These are phyloP conservation scores for Vanilla planifolia DNA, from an alignment of 106 monocot species.

Conservation along the genomic window DNA sequence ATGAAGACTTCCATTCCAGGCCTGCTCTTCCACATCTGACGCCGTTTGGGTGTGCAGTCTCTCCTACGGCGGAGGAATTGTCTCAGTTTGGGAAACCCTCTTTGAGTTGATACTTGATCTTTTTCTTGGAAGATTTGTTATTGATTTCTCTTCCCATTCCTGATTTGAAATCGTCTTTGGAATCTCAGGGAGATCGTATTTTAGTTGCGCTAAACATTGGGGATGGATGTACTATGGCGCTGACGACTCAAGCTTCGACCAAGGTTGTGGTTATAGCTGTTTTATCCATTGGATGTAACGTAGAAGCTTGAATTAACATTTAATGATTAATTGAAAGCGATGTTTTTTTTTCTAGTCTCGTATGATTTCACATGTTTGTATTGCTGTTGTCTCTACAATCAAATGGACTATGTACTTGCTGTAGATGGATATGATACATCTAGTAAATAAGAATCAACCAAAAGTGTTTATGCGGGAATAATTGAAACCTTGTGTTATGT, in stretches of 20 bases:
- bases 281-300: background rate
- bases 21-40: constrained; percentile 41
- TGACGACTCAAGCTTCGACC: constrained; percentile 96
- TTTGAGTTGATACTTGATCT: background rate
- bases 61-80: constrained; percentile 96
- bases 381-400: too few species aligned
- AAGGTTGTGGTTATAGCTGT: constrained; percentile 44
- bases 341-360: too few species aligned
- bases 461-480: too few species aligned
- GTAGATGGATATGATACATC: too few species aligned
- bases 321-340: too few species aligned
- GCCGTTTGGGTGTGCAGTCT: constrained; percentile 88
- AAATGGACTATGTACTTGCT: too few species aligned
- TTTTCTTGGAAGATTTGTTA: background rate
- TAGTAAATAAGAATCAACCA: too few species aligned
- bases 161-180: background rate
- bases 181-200: constrained; percentile 66
- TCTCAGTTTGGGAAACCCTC: constrained; percentile 43
- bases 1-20: constrained; percentile 21
- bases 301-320: too few species aligned
- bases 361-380: too few species aligned
- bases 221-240: constrained; percentile 66
- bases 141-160: background rate
- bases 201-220: constrained; percentile 39
- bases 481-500: too few species aligned